Evolutionary conservation across 1,284 basidiomycete genomes (phyloP), one percentile per base, ranked within the genome.

Genomic region (Tilletiopsis washingtonensis): DNA sequence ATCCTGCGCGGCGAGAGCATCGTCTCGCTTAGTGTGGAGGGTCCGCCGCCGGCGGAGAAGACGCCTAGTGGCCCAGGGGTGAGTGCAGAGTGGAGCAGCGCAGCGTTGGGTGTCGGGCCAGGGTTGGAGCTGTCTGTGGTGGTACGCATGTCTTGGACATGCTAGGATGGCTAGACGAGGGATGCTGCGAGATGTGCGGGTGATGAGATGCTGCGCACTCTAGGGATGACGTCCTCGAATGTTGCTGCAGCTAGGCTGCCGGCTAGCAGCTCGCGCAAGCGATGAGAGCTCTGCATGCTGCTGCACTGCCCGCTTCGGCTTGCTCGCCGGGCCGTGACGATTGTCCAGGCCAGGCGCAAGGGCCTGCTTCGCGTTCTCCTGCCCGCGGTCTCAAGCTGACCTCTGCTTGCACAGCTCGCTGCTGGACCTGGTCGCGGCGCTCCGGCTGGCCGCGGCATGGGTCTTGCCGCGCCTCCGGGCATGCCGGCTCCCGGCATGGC

Each of bases 1-100:
- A 97, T 99, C 69, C 77, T 98, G 61, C 82, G 94, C 54, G 94
- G 94, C 54, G 94, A 98, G 76, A 89, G 88, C 1, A 88, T 98
- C 41, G 93, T 99, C 68, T 91, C 87, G 68, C 79, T 98, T 63
- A 86, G 83, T 56, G 90, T 97, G 21, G 94, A 97, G 74, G 93
- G 91, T 3, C 93, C 93, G 2, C 94, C 94, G 39, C 91, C 94
- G 4, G 81, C 84, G 15, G 82, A 84, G n/a, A 86, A 91, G 49
- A 85, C 88, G 17, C 85, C 88, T 67, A 91, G 91, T 74, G 85
- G 88, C 76, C 84, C 82, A 67, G 80, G 51, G 39, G 64, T 67
- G 21, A 38, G 38, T 76, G 50, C 83, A 51, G 44, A 59, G n/a
- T n/a, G n/a, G n/a, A n/a, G n/a, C n/a, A n/a, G n/a, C n/a, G n/a